phyloP scores from a whole-genome alignment of 176 grass and related monocot genomes.

The Urochloa ruziziensis region DNA sequence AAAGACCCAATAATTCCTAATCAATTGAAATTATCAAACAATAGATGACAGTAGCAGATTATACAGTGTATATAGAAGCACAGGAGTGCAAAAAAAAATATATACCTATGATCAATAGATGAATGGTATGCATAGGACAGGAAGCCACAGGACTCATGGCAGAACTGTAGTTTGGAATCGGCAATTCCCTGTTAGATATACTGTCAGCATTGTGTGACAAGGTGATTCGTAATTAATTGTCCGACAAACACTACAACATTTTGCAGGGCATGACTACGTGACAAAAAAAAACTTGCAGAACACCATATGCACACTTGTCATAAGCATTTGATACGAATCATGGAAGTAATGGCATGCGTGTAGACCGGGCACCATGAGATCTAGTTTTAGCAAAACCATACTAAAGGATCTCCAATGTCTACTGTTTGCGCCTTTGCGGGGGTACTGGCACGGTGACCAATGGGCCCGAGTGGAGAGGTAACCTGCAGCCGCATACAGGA shows the following conservation, averaged over 20 bases:
- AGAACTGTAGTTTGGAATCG: not conserved
- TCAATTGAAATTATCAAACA: not conserved
- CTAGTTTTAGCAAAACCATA: not conserved
- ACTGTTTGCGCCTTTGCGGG: not conserved
- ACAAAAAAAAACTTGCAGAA: not conserved
- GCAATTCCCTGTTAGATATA: not conserved
- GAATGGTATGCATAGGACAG: conserved; percentile 16
- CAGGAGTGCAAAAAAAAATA: not conserved
- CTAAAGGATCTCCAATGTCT: not conserved
- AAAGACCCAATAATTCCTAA: not conserved
- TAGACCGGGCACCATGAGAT: not conserved
- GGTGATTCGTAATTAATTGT: not conserved
- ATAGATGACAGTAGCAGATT: not conserved
- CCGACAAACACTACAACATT: not conserved
- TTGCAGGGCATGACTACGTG: not conserved
- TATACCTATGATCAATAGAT: conserved; percentile 37
- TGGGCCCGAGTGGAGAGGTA: not conserved
- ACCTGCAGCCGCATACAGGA: not conserved
- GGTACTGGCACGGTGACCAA: not conserved
- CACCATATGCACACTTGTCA: not conserved
- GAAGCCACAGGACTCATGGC: conserved; percentile 12
- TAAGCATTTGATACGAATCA: not conserved
- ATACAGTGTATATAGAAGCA: conserved; percentile 6
- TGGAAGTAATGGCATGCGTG: too few relatives aligned
- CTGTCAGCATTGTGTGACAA: not conserved